Base-by-base conservation (phyloP, 2,329 filamentous ascomycete species). In the Ascochyta fabae region DNA sequence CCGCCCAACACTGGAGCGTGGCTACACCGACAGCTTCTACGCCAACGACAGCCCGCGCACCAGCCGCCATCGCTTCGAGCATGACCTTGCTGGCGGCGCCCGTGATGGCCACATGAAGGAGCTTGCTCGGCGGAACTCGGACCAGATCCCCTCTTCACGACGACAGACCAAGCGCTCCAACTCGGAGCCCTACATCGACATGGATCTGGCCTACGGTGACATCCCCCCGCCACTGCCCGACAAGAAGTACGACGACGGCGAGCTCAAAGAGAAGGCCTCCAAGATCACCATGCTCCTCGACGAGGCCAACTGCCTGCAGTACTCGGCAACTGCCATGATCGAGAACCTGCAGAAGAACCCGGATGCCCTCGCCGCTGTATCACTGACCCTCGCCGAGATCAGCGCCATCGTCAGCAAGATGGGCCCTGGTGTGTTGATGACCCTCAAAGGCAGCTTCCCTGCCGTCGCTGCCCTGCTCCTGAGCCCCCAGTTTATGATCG, bases 401-500 rank as follows among this genome's bases (percentile, higher is more conserved):
- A 95, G 90, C 58, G 88, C 88, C 23, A 77, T 98, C 4, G 83
- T 92, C 1, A 84, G 85, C 47, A 96, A 96, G 74, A 88, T 97
- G 83, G 91, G 90, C 0, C 95, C 95, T 0, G 85, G 87, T 1
- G 90, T 94, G 19, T 79, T 99, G 6, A 80, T 84, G 10, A 80
- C 88, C 1, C 79, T 98, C 69, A 96, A 96, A 76, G 83, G 86
- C 35, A 88, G 88, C 19, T 94, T 92, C 34, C 95, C 95, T 0
- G 89, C 90, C 7, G 88, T 96, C 19, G 94, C 96, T 66, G 90
- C 89, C 0, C 83, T 99, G 22, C 84, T 99, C 3, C 88, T 91
- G 0, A 93, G 89, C 53, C 95, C 95, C 0, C 92, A 99, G 70
- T 99, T 99, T 72, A 85, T 97, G 60, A 96, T 99, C 67, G 92